Conservation (phyloP, 1,284 basidiomycete species). For the Melampsora larici-populina region DNA sequence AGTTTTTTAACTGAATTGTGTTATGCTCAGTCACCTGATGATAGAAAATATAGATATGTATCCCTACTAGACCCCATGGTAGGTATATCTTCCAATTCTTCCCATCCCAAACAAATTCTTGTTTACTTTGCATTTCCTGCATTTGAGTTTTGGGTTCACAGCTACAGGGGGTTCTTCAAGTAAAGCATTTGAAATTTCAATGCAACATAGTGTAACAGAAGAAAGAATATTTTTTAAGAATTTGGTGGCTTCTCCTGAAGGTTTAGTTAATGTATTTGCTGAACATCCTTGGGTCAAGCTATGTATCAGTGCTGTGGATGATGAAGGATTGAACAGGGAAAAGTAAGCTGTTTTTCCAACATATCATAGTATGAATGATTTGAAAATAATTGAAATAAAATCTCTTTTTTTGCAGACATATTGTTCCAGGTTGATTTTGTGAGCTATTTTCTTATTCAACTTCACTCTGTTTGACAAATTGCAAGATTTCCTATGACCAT, state of each 20-base stretch:
- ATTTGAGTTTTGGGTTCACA: too few relatives aligned
- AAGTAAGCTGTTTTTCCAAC: slow-evolving; percentile 53
- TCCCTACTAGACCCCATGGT: slow-evolving; percentile 97
- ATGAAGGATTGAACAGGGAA: slow-evolving; percentile 79
- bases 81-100: slow-evolving; percentile 58
- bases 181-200: slow-evolving; percentile 91
- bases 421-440: slow-evolving; percentile 70
- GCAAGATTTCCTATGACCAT: background rate
- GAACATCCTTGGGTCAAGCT: slow-evolving; percentile 78
- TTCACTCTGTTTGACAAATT: background rate
- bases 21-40: slow-evolving; percentile 78
- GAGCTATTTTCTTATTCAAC: slow-evolving; percentile 21
- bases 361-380: background rate
- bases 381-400: background rate
- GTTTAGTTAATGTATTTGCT: slow-evolving; percentile 74
- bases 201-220: slow-evolving; percentile 76
- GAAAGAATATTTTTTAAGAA: slow-evolving; percentile 95
- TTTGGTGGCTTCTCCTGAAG: slow-evolving; percentile 88
- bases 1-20: slow-evolving; percentile 85
- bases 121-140: background rate
- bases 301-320: slow-evolving; percentile 97
- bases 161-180: slow-evolving; percentile 96
- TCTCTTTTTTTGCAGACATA: slow-evolving; percentile 57
- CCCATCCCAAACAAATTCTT: too few relatives aligned
- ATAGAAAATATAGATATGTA: slow-evolving; percentile 86